Base-by-base conservation (phyloP, 495 filamentous ascomycete genomes). In the Xylaria scruposa region DNA sequence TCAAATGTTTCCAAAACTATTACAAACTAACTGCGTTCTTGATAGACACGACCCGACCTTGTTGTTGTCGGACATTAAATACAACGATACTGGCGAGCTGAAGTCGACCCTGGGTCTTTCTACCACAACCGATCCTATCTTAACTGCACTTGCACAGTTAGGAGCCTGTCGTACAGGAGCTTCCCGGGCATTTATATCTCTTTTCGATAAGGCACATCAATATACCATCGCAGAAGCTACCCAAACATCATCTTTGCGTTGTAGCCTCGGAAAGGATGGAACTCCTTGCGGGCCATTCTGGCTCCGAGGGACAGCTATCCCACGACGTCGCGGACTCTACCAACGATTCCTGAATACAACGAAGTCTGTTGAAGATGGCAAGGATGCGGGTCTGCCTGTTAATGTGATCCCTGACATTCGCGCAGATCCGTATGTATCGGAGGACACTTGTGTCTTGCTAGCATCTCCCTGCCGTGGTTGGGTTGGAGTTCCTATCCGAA, bases 161-260 rank as follows among this genome's bases (percentile, higher is more conserved):
- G 88, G 86, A 0, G 81, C 84, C 33, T 83, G 85, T 29, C 83
- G 85, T 4, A 78, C 90, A 42, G 78, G 83, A 44, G 81, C 83
- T 21, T 81, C 83, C 31, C 85, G 89, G 6, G 81, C 81, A 19
- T 82, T 90, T 65, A 83, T 91, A 33, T 89, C 87, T 51, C 85
- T 93, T 29, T 87, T 90, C 51, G 89, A 89, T 72, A 82, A 84
- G 26, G 79, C 86, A 6, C 79, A 83, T 33, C 86, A 89, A 72
- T 87, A 90, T 70, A 81, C 91, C 46, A 81, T 91, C 31, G 88
- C 90, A 24, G 89, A 92, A 73, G 87, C 88, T 1, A 88, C 89
- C 3, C 79, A 75, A 15, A 84, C 83, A 1, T 68, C 88, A 0
- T 87, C 86, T 0, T 71, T 88, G 6, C 63, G 81, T 56, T 78